These are phyloP conservation scores for Metschnikowia continentalis DNA, from an alignment of 805 yeast genomes.

Conservation along the genomic window DNA sequence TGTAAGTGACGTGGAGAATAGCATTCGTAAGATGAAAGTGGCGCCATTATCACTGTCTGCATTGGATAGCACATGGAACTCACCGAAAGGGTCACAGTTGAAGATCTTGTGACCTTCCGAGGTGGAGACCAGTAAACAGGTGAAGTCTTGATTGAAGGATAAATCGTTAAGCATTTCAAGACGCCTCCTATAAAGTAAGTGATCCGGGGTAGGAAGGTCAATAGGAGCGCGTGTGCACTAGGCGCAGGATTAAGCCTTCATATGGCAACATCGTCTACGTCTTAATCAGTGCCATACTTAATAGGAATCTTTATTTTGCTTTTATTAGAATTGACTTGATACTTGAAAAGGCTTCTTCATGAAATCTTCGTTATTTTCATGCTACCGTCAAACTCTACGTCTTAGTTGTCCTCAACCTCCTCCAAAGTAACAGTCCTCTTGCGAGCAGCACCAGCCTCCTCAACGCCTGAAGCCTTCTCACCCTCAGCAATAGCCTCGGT, in stretches of 20 bases:
- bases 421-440: conserved; percentile 38
- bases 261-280: background rate
- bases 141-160: conserved; percentile 40
- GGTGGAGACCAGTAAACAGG: conserved; percentile 37
- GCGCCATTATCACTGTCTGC: conserved; percentile 17
- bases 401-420: conserved; percentile 33
- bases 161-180: conserved; percentile 30
- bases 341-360: background rate
- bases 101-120: conserved; percentile 31
- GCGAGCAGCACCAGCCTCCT: conserved; percentile 14
- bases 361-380: background rate
- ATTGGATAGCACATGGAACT: conserved; percentile 28
- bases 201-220: conserved; percentile 1
- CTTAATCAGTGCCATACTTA: no score
- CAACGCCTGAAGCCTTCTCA: conserved; percentile 16
- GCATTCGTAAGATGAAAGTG: conserved; percentile 33
- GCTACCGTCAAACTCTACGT: background rate
- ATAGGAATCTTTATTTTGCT: background rate
- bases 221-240: conserved; percentile 1
- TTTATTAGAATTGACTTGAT: background rate
- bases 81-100: conserved; percentile 46
- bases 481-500: conserved; percentile 12
- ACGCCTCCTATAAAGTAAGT: background rate
- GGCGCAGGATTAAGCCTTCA: background rate
- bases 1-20: conserved; percentile 40